These are phyloP conservation scores for Mucor ambiguus DNA, from an alignment of 371 early-diverging fungal genomes.

Conservation along the genomic window DNA sequence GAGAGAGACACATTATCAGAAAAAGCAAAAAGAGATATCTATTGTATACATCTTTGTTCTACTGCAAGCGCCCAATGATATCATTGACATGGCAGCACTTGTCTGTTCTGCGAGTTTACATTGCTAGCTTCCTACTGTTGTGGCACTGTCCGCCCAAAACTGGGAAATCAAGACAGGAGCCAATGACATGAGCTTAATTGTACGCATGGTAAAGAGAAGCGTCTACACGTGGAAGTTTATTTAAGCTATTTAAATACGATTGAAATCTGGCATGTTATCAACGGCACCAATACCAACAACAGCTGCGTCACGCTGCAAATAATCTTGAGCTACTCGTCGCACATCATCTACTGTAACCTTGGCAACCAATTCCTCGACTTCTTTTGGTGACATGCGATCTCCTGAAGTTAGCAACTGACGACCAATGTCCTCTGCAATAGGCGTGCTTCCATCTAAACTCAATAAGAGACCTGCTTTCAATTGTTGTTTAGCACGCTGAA, in stretches of 20 bases:
- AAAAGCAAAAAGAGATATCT: not conserved
- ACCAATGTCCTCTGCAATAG: conserved; percentile 97
- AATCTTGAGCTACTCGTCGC: conserved; percentile 84
- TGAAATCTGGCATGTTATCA: conserved; percentile 74
- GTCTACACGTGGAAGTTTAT: conserved; percentile 2
- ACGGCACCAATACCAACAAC: conserved; percentile 93
- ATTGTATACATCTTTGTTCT: not conserved
- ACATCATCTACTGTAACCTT: conserved; percentile 71
- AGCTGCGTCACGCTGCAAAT: conserved; percentile 85
- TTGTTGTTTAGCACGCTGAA: conserved; percentile 97
- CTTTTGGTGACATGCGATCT: conserved; percentile 73
- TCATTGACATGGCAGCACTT: not conserved
- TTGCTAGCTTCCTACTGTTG: not conserved
- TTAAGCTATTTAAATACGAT: conserved; percentile 46
- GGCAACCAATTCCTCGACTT: conserved; percentile 42
- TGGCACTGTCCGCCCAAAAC: not conserved
- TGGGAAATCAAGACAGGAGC: not conserved
- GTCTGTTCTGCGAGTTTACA: not conserved
- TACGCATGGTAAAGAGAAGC: not conserved
- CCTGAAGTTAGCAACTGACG: conserved; percentile 94
- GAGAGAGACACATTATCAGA: not conserved
- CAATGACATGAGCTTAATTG: not conserved
- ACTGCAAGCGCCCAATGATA: not conserved
- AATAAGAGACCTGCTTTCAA: conserved; percentile 93
- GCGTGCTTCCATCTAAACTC: conserved; percentile 90